A percentile compares a stretch with the other conserved stretches of the same genome.
phyloP scores from a whole-genome alignment of 176 grass and related monocot species.

The Oryza punctata region DNA sequence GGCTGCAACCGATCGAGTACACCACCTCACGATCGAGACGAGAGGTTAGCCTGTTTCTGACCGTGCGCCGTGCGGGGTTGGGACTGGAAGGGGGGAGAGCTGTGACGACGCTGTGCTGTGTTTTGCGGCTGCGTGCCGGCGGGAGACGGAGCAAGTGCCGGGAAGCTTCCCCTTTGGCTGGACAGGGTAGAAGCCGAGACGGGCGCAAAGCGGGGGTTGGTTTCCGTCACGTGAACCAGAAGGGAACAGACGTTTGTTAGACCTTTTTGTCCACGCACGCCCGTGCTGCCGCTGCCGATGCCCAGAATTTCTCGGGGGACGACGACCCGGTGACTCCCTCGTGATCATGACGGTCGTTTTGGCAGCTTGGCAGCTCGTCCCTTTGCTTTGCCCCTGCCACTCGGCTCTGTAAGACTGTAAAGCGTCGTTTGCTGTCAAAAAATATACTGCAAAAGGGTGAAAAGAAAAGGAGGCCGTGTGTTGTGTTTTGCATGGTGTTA shows the following conservation, averaged over 20 bases:
- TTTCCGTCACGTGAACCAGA: slow-evolving; percentile 39
- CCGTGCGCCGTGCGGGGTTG: no score
- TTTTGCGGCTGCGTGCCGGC: not conserved
- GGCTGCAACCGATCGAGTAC: no score
- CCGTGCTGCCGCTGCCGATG: not conserved
- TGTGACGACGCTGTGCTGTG: not conserved
- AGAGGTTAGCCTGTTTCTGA: no score
- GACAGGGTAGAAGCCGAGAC: slow-evolving; percentile 8
- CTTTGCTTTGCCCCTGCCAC: not conserved
- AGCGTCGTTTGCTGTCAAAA: not conserved
- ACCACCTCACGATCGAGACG: not conserved
- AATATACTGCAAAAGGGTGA: not conserved
- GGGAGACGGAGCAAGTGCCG: slow-evolving; percentile 2
- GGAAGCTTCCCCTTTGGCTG: slow-evolving; percentile 46
- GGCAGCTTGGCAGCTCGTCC: no score
- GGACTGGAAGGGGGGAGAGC: not conserved
- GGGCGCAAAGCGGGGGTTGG: no score
- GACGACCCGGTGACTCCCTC: not conserved
- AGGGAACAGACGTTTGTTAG: slow-evolving; percentile 27
- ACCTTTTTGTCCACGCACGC: slow-evolving; percentile 9
- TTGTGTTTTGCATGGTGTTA: slow-evolving; percentile 14
- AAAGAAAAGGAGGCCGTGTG: not conserved
- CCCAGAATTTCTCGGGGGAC: slow-evolving; percentile 35
- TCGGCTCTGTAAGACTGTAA: not conserved
- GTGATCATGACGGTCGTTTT: slow-evolving; percentile 13